Conservation (phyloP, 768 basidiomycete species). For the Exsudoporus frostii region DNA sequence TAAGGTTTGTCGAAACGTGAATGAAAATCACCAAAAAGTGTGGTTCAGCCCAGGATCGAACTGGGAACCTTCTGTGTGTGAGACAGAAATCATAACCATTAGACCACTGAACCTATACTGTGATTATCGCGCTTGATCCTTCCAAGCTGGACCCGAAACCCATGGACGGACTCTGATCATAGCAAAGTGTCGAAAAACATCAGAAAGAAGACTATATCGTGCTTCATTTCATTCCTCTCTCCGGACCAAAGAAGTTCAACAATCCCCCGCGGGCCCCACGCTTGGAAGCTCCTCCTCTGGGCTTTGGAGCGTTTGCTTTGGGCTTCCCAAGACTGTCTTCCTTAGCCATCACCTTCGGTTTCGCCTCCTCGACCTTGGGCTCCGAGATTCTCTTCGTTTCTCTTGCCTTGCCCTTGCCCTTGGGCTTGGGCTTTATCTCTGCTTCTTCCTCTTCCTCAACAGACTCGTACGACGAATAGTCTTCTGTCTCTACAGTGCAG, state of each 20-base stretch:
- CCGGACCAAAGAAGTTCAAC: constrained; percentile 33
- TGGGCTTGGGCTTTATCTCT: constrained; percentile 20
- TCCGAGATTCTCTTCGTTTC: constrained; percentile 19
- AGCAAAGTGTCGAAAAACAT: not conserved
- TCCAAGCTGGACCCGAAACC: not conserved
- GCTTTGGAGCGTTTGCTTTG: constrained; percentile 20
- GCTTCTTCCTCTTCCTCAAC: constrained; percentile 52
- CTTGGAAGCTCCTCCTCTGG: constrained; percentile 20
- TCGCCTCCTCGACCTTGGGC: constrained; percentile 16
- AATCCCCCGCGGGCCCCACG: constrained; percentile 31
- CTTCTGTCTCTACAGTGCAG: constrained; percentile 55
- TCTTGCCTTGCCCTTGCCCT: constrained; percentile 15
- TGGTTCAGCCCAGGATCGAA: constrained; percentile 46
- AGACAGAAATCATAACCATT: constrained; percentile 51
- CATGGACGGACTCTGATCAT: no score
- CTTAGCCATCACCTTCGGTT: constrained; percentile 5
- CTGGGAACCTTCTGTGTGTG: constrained; percentile 49
- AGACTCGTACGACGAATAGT: constrained; percentile 80
- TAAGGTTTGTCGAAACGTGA: not conserved
- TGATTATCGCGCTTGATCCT: rapidly evolving
- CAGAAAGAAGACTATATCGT: not conserved
- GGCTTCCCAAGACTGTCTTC: constrained; percentile 15
- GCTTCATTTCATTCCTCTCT: constrained; percentile 27
- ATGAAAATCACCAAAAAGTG: not conserved
- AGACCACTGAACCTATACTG: constrained; percentile 38